A percentile compares a stretch with the other conserved stretches of the same genome.
Evolutionary conservation across 192 early-diverging fungal genomes (phyloP).

Genomic region (Chytriomyces sp.): DNA sequence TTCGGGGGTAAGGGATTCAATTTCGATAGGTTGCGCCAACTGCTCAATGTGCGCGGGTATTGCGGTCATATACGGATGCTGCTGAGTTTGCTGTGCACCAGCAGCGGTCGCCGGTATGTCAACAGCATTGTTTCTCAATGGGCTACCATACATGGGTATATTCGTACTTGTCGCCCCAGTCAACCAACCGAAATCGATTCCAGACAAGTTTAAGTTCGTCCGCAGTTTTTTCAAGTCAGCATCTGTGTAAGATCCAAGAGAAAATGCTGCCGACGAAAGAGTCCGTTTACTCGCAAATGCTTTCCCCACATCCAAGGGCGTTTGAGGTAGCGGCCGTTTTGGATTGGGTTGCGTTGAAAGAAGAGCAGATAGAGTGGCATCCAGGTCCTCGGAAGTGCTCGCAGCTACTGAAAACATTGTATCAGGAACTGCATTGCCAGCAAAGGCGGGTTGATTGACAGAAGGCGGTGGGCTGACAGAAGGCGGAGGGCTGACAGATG

Average conservation of each 20-base stretch:
- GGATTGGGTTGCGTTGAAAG: background rate
- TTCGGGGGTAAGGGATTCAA: conserved; percentile 30
- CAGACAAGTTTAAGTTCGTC: conserved; percentile 39
- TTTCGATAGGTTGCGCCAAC: conserved; percentile 23
- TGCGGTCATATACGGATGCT: background rate
- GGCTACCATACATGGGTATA: background rate
- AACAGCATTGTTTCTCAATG: background rate
- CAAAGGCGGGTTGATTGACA: background rate
- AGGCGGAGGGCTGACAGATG: background rate
- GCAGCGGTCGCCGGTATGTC: no score
- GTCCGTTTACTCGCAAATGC: conserved; percentile 42
- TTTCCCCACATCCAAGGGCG: conserved; percentile 4
- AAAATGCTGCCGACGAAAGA: conserved; percentile 49
- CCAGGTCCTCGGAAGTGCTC: conserved; percentile 7
- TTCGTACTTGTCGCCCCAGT: background rate
- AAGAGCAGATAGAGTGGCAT: conserved; percentile 14
- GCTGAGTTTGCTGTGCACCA: background rate
- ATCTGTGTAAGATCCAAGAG: conserved; percentile 46
- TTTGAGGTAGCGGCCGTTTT: background rate
- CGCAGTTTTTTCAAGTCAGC: conserved; percentile 49
- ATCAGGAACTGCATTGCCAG: background rate
- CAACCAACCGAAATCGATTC: conserved; percentile 31
- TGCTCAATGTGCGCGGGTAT: conserved; percentile 17
- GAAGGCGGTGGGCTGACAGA: conserved; percentile 1
- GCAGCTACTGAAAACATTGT: conserved; percentile 3